Conservation (phyloP, 768 basidiomycete genomes). For the Agaricus sinodeliciosus region DNA sequence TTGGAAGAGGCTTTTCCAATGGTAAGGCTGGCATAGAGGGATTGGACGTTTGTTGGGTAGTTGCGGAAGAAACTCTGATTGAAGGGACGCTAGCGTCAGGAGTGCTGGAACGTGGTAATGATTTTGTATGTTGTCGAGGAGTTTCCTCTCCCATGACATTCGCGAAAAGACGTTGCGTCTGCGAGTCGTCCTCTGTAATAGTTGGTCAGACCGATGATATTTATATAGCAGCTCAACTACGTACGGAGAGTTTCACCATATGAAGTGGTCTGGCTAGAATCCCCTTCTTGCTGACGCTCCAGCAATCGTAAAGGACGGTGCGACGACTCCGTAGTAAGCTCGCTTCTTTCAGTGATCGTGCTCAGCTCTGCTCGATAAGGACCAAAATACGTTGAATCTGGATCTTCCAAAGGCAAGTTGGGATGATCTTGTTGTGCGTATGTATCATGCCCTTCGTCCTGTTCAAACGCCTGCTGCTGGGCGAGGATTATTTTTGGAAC, state of each 20-base stretch:
- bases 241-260: slow-evolving; percentile 60
- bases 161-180: slow-evolving; percentile 4
- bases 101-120: neutral
- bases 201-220: neutral
- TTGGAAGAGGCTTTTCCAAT: slow-evolving; percentile 12
- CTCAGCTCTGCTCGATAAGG: slow-evolving; percentile 37
- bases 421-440: neutral
- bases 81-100: slow-evolving; percentile 23
- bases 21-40: slow-evolving; percentile 9
- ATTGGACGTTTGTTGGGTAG: neutral
- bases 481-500: slow-evolving; percentile 57
- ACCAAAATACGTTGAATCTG: slow-evolving; percentile 16
- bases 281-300: slow-evolving; percentile 3
- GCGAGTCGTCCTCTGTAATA: slow-evolving; percentile 5
- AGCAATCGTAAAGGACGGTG: slow-evolving; percentile 22
- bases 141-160: slow-evolving; percentile 3
- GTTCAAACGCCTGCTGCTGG: slow-evolving; percentile 41
- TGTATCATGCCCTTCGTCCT: slow-evolving; percentile 14
- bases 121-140: neutral
- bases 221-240: slow-evolving; percentile 14
- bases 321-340: slow-evolving; percentile 53
- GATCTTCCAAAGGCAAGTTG: slow-evolving; percentile 19
- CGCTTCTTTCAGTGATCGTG: slow-evolving; percentile 64
- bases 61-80: slow-evolving; percentile 21
- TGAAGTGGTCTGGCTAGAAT: slow-evolving; percentile 44